Base-by-base conservation (phyloP, 768 basidiomycete genomes). In the Pleurotus tuber-regium region DNA sequence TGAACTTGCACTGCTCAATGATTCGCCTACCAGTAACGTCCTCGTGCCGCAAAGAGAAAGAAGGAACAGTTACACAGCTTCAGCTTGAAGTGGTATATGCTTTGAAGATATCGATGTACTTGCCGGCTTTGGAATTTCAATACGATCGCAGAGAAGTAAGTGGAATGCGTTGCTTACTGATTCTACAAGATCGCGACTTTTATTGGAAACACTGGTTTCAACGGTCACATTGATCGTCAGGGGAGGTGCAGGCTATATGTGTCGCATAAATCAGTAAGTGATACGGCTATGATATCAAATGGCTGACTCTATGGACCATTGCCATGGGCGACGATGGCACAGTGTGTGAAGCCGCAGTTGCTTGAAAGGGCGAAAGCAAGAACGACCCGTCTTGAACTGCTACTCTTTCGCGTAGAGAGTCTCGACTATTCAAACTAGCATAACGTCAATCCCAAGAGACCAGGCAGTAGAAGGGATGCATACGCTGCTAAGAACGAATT, bases 401-500 rank as follows among this genome's bases (percentile, higher is more conserved):
- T 0, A 63, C 69, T 51, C 69, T 70, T 50, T 74, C 74, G 19
- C 76, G 72, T n/a, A 78, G 63, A 12, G 67, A 70, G 28, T 72
- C 73, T 10, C 76, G 70, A 60, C 76, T 74, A 60, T 79, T 78
- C 39, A 79, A 59, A 16, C 77, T 78, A 54, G 40, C 25, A 41
- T 21, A 40, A 33, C n/a, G 16, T 35, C 9, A 46, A 24, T 36
- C n/a, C 44, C 24, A 50, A 40, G 49, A 35, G 25, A 39, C 29
- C 11, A 18, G n/a, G 18, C 10, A 23, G 25, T 12, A 43, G 40
- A 46, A 18, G 53, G n/a, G 28, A 21, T 33, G 66, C 66, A 67
- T 64, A 79, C 77, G 76, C 70, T 36, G 77, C 77, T n/a, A 80
- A 62, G 23, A 77, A 59, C 1, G 77, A 78, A 55, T 79, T 80